Evolutionary conservation across 257 asterid genomes (phyloP), one percentile per base, ranked within the genome.

Genomic region (Buddleja alternifolia): DNA sequence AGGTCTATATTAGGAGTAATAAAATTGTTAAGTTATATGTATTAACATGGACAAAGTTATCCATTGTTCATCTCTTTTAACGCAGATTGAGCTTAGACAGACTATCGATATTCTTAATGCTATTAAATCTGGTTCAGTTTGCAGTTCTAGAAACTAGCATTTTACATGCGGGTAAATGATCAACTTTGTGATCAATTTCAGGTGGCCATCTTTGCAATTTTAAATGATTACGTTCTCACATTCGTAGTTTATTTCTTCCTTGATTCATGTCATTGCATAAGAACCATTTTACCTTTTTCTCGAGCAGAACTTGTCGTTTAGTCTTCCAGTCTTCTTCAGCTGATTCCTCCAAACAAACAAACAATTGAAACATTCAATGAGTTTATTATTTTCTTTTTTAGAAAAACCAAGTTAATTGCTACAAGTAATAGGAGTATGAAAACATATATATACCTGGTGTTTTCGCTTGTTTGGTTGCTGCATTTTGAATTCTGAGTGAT

Each of bases 301-400:
- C 90, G 11, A 85, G 79, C 69, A 93, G 75, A 69, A 73, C 62
- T 63, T 84, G 86, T n/a, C 95, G 46, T 75, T 93, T 90, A 29
- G 72, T 86, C 77, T 80, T 86, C 98, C 98, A 93, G 0, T 90
- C 96, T 82, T 86, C 95, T 75, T 90, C 98, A 81, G 97, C 97
- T 93, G 82, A 67, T 80, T 74, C 84, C 75, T 69, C 80, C 78
- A 73, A 79, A 46, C 37, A 42, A 29, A 66, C 54, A 62, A 64
- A 51, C 23, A 15, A 16, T 20, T 4, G 3, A 20, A 70, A 70
- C 10, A 73, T 19, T 75, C 20, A 73, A 51, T 41, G 34, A 29
- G 34, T 29, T 29, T 17, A 8, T 53, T 40, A 16, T 37, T 23
- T 16, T 45, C 3, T 25, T 60, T 8, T 8, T 9, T 19, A 11